Percentiles rank a stretch among this genome's conserved stretches.
These are phyloP conservation scores for Rubia yunnanensis DNA, from an alignment of 257 asterid species.

Conservation along the genomic window DNA sequence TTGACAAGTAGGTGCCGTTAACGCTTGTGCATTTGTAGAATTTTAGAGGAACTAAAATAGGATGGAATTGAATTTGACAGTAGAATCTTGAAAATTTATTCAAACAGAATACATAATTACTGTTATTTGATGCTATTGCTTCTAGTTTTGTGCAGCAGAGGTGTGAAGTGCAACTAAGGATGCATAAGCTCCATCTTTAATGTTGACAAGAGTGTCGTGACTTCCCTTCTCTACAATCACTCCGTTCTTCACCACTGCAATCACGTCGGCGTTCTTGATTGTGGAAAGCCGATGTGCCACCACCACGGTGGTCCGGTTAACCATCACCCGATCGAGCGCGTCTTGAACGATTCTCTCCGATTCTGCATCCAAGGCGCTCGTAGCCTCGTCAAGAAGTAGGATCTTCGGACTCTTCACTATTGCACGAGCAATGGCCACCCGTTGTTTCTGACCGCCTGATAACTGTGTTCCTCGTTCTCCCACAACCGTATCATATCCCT, in stretches of 20 bases:
- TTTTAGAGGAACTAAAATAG: background rate
- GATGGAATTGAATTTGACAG: background rate
- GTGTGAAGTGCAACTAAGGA: constrained; percentile 64
- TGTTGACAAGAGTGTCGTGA: constrained; percentile 52
- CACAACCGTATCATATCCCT: constrained; percentile 76
- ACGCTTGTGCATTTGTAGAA: too few relatives aligned
- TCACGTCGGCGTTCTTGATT: constrained; percentile 61
- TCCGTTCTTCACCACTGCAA: constrained; percentile 80
- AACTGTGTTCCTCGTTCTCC: constrained; percentile 78
- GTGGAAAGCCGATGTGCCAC: constrained; percentile 88
- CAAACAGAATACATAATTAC: background rate
- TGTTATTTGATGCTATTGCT: too few relatives aligned
- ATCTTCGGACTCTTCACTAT: constrained; percentile 65
- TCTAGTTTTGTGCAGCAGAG: constrained; percentile 15
- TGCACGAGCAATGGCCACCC: constrained; percentile 87
- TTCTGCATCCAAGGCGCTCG: constrained; percentile 78
- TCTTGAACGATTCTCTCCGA: constrained; percentile 81
- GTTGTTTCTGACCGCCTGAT: constrained; percentile 90
- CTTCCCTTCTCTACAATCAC: constrained; percentile 73
- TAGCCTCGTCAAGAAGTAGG: constrained; percentile 72
- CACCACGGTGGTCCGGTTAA: constrained; percentile 61
- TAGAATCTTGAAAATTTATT: background rate
- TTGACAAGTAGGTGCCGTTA: too few relatives aligned
- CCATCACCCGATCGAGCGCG: constrained; percentile 68
- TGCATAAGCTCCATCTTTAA: constrained; percentile 60